Evolutionary conservation across 1,284 basidiomycete genomes (phyloP), one percentile per base, ranked within the genome.

Genomic region (Cystobasidiaceae sp.): DNA sequence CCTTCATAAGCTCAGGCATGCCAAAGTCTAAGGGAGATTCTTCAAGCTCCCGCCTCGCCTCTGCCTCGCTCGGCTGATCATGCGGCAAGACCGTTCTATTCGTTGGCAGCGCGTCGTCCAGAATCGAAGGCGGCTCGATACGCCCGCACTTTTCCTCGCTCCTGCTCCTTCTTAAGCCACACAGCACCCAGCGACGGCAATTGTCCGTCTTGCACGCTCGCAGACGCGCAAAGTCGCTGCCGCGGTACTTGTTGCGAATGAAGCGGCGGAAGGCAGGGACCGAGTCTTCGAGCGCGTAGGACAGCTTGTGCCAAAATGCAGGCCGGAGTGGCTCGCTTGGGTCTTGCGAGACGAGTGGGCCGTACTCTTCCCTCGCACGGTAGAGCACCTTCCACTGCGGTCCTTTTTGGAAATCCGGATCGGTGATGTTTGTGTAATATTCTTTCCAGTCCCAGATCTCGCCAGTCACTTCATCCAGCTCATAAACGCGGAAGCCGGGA

Each of bases 221-320:
- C 19, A 33, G 25, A 28, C 33, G 17, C 9, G 46, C 39, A 21
- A 54, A 56, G 2, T 33, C n/a, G 30, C 37, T 62, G 9, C 66
- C 66, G 57, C 66, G 39, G 17, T 61, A 62, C 32, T 56, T 54
- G 45, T 63, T 49, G 27, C 9, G 41, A 21, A 68, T 55, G 56
- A 59, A 84, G 44, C 77, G 68, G 68, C 80, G 76, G 74, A 82
- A 83, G 0, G 81, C 80, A 1, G 76, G 76, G 54, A 82, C 79
- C 68, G 84, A 81, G 15, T 73, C 67, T 55, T 76, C 79, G 65
- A 84, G 83, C 0, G 79, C 81, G 66, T 84, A 82, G 0, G 84
- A 85, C 3, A 85, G 77, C 61, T 77, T 75, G 70, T 85, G 84
- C 84, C 84, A 86, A 76, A 85, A 85, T 9, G 79, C 74, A 1